Evolutionary conservation across 2,329 filamentous ascomycete species (phyloP).

Genomic region (Lojkania enalia): DNA sequence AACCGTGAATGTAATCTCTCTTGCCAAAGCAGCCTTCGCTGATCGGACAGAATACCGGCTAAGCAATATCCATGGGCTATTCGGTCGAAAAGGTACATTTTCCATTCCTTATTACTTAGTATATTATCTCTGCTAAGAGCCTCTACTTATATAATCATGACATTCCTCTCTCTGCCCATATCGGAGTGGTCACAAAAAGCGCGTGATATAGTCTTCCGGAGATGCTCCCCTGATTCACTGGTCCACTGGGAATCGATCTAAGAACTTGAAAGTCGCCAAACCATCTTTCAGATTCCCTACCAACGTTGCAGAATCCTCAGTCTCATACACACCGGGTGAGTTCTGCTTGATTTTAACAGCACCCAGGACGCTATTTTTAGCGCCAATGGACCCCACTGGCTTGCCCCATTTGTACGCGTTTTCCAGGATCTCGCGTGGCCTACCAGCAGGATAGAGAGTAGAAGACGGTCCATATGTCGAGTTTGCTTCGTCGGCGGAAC

Average conservation of each 20-base stretch:
- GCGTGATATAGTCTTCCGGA: too few relatives aligned
- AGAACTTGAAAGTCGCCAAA: conserved; percentile 66
- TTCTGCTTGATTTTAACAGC: conserved; percentile 51
- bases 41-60: too few relatives aligned
- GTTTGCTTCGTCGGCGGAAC: conserved; percentile 24
- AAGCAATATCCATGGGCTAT: too few relatives aligned
- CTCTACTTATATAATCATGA: too few relatives aligned
- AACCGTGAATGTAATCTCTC: too few relatives aligned
- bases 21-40: too few relatives aligned
- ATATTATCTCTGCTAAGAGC: too few relatives aligned
- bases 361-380: conserved; percentile 44
- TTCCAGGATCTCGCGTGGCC: conserved; percentile 65
- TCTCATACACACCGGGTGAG: conserved; percentile 43
- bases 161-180: too few relatives aligned
- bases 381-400: conserved; percentile 64
- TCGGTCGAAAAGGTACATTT: too few relatives aligned
- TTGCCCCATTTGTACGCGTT: conserved; percentile 72
- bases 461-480: conserved; percentile 40
- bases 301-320: conserved; percentile 19
- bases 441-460: conserved; percentile 64
- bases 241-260: conserved; percentile 65
- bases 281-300: conserved; percentile 50
- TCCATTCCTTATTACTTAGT: too few relatives aligned
- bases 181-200: too few relatives aligned
- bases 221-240: too few relatives aligned